Conservation (phyloP, 768 basidiomycete species). For the Exsudoporus frostii region DNA sequence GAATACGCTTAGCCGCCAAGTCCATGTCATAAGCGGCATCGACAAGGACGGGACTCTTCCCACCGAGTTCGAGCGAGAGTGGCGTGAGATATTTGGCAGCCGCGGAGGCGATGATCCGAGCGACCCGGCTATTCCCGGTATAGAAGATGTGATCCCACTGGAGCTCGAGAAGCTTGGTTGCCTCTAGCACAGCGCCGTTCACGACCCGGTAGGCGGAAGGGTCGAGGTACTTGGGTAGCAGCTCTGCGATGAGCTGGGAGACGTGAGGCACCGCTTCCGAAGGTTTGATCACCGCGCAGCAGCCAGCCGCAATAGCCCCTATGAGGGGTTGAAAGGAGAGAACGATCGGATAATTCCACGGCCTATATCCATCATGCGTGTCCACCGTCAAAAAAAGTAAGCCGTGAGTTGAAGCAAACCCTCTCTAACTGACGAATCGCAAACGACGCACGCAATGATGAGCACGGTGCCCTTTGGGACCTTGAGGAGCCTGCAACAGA, state of each 20-base stretch:
- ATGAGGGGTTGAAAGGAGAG: slow-evolving; percentile 54
- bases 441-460: slow-evolving; percentile 50
- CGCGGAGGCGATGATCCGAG: slow-evolving; percentile 22
- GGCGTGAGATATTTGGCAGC: slow-evolving; percentile 35
- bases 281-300: slow-evolving; percentile 61
- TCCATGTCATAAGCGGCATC: slow-evolving; percentile 41
- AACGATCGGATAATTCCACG: slow-evolving; percentile 66
- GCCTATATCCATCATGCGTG: slow-evolving; percentile 36
- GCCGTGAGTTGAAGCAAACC: neutral
- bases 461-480: slow-evolving; percentile 60
- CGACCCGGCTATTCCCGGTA: slow-evolving; percentile 33
- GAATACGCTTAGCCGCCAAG: slow-evolving; percentile 58
- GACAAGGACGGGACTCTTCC: slow-evolving; percentile 47
- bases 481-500: slow-evolving; percentile 37
- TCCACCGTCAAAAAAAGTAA: neutral
- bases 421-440: neutral
- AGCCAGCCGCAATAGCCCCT: slow-evolving; percentile 75
- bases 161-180: slow-evolving; percentile 29
- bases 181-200: slow-evolving; percentile 44
- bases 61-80: slow-evolving; percentile 32
- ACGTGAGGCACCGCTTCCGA: slow-evolving; percentile 54
- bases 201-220: slow-evolving; percentile 49
- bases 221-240: slow-evolving; percentile 58
- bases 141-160: slow-evolving; percentile 39
- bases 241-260: slow-evolving; percentile 47